Evolutionary conservation across 2,329 filamentous ascomycete genomes (phyloP), one percentile per base, ranked within the genome.

Genomic region (Kalmusia sp.): DNA sequence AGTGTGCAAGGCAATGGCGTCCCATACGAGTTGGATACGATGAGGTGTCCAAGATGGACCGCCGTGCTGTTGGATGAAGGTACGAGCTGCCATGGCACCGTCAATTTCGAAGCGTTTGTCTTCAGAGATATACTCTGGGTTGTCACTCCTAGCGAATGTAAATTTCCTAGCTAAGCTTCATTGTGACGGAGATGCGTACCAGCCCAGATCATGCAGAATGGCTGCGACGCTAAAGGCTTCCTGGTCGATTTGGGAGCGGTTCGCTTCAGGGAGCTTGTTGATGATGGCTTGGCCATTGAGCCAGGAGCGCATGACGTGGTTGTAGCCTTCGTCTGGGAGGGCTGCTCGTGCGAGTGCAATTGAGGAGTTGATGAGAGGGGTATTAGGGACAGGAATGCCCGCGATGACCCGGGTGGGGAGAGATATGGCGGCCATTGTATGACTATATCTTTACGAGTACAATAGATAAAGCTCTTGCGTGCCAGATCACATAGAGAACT

Each of bases 51-150:
- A 80, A 5, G 58, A 49, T 6, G 7, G 19, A 4, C 49, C 41
- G 14, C 54, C 52, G 22, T 54, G 33, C 49, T 15, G 56, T 57
- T 47, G 71, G 43, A 34, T 34, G 46, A 28, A 80, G 47, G 73
- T 63, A 0, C 76, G 64, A 1, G 80, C 77, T 2, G 72, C 76
- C 49, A 78, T 74, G 7, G 79, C 80, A 12, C 80, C 76, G 59
- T 83, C 80, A 21, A 82, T 77, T 54, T 83, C 80, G 62, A 83
- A 83, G 7, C 79, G 74, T 24, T 77, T 78, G 63, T 82, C 78
- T 1, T 59, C 40, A 33, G 75, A 78, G 14, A 80, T 55, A 7
- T 77, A 50, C 27, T 66, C 59, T 12, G 52, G 5, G 15, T 47
- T 27, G 9, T 34, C 14, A 28, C 45, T 49, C 48, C 52, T 55